Base-by-base conservation (phyloP, 495 filamentous ascomycete species). In the Neohortaea acidophila region DNA sequence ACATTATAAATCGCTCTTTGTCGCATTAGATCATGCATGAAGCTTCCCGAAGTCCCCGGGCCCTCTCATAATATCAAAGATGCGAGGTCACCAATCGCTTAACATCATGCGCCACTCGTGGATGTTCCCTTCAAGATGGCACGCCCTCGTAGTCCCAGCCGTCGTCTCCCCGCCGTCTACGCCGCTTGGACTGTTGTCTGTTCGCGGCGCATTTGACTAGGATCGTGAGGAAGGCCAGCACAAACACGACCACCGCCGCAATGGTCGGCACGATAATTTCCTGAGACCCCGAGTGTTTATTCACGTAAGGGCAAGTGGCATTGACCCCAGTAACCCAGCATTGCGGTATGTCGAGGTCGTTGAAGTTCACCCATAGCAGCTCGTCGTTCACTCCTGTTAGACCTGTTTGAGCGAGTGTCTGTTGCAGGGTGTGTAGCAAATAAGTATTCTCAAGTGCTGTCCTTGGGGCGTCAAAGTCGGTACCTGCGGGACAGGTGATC, bases 131-230 rank as follows among this genome's bases (percentile, higher is more conserved):
- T 47, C 39, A 53, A 2, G 41, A 45, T 10, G 74, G 73, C 23
- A 79, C 71, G 14, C 74, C 74, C 47, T 79, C 75, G 56, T 79
- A 79, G 28, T 75, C 70, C 69, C 72, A 75, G 0, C 73, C 72
- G 28, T 67, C 64, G 27, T 64, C 67, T 45, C 63, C 67, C 52
- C 62, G 67, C 36, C 66, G 58, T 51, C 60, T 65, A 34, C 65
- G 55, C 31, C 66, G 60, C 33, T 64, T 60, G 21, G 61, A 65
- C 28, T 59, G 66, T 20, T 68, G 57, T 18, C 73, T 50, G 50
- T 76, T 77, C 19, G 69, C 62, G 35, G 71, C 74, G 44, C 70
- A 74, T 47, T 79, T 79, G 33, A 75, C 65, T 46, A 78, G 75
- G 11, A 77, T 33, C 1, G 72, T 76, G 58, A 78, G 53, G 5